Evolutionary conservation across 2,329 filamentous ascomycete species (phyloP).

Genomic region (Fulvia fulva): DNA sequence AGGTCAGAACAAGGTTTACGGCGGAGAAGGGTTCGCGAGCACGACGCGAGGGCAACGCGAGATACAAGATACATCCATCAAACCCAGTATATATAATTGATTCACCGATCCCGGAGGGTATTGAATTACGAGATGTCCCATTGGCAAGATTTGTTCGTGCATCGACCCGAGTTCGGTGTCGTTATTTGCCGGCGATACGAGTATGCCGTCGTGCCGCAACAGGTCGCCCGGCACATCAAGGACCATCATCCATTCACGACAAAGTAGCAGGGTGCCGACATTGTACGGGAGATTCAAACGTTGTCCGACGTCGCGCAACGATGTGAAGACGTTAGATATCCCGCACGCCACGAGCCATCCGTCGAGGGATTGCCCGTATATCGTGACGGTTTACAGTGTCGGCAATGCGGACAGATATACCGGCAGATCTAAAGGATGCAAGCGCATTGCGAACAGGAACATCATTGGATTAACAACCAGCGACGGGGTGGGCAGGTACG

Average conservation of each 20-base stretch:
- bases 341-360: neutral
- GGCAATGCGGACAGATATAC: neutral
- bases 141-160: neutral
- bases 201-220: neutral
- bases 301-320: neutral
- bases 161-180: neutral
- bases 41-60: neutral
- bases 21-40: neutral
- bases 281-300: neutral
- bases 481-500: neutral
- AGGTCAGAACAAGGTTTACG: neutral
- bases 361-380: neutral
- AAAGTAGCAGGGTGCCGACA: neutral
- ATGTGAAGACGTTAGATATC: neutral
- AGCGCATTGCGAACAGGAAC: neutral
- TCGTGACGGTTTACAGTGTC: neutral
- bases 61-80: neutral
- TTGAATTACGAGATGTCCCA: neutral
- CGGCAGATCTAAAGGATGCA: neutral
- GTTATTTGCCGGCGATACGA: neutral
- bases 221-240: neutral
- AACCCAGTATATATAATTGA: neutral
- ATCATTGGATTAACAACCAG: neutral
- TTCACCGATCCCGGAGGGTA: neutral
- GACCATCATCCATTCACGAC: neutral